Percentiles rank a stretch among this genome's conserved stretches.
Evolutionary conservation across 345 rosid genomes (phyloP).

Genomic region (Brassica rapa): DNA sequence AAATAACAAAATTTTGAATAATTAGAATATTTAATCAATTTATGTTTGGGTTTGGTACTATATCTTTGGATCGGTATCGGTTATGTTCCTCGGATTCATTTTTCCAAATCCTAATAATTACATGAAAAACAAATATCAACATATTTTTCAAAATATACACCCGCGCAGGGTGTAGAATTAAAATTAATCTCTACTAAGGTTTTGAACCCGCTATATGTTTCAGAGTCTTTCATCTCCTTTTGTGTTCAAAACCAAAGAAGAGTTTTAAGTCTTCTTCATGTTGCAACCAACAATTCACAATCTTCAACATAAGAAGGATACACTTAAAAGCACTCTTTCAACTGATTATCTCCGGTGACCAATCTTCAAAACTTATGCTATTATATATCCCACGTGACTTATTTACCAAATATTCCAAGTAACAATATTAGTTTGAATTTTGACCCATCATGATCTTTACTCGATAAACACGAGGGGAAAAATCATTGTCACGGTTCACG

Average conservation of each 20-base stretch:
- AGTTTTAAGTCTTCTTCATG: background rate
- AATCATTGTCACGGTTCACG: background rate
- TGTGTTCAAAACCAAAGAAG: background rate
- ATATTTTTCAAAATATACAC: too few species aligned
- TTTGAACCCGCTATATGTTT: background rate
- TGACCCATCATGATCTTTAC: background rate
- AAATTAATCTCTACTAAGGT: too few species aligned
- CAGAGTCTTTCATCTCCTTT: background rate
- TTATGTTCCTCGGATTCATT: too few species aligned
- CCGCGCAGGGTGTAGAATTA: too few species aligned
- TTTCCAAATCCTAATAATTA: too few species aligned
- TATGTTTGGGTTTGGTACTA: too few species aligned
- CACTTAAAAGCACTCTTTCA: too few species aligned
- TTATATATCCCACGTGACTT: background rate
- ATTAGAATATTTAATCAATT: too few species aligned
- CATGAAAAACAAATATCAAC: too few species aligned
- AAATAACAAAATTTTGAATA: too few species aligned
- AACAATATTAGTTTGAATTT: background rate
- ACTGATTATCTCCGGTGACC: background rate
- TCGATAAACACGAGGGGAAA: constrained; percentile 14
- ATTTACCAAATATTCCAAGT: background rate
- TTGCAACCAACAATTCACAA: background rate
- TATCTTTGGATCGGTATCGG: too few species aligned
- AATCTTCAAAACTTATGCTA: background rate
- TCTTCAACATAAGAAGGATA: background rate